Evolutionary conservation across 495 filamentous ascomycete species (phyloP), one percentile per base, ranked within the genome.

Genomic region (Massariosphaeria phaeospora): DNA sequence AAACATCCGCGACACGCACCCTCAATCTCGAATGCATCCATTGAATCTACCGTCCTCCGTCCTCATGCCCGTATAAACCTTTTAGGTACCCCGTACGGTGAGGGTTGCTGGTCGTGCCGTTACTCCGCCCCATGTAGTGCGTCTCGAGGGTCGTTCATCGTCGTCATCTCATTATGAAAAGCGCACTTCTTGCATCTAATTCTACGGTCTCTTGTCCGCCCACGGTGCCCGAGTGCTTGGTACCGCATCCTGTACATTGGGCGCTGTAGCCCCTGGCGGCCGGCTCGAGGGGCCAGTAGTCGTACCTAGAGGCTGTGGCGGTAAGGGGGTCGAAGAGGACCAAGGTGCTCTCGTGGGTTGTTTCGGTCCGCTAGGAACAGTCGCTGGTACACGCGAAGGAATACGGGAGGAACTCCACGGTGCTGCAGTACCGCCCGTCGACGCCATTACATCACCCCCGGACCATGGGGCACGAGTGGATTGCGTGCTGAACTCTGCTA

Each of bases 381-480:
- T n/a, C 15, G 41, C 39, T 0, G 73, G 72, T 30, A 75, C 70
- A 63, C 69, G 63, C 3, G 72, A 72, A n/a, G 75, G 67, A 10
- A 40, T 67, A 62, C 70, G 75, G 72, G 66, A 53, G 18, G 74
- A 52, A 20, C 73, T 73, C 74, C 75, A 76, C 2, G 74, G 74
- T 20, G 75, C 73, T 31, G 74, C 64, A 21, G 73, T 74, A 39
- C 65, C 44, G n/a, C 63, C 60, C 26, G 64, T 52, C 21, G 55
- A 44, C 33, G 48, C 21, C 40, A 59, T 57, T 0, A 26, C 36
- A 17, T 39, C 24, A 33, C 40, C 51, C 11, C 47, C 43, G 24
- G 73, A 74, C 79, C 78, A 79, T 4, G 78, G 76, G 21, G 76
- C 77, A 60, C 69, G 74, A 0, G 69, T 66, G 12, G 23, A 45